Base-by-base conservation (phyloP, 2,329 filamentous ascomycete species). In the Nannizzia gypsea region DNA sequence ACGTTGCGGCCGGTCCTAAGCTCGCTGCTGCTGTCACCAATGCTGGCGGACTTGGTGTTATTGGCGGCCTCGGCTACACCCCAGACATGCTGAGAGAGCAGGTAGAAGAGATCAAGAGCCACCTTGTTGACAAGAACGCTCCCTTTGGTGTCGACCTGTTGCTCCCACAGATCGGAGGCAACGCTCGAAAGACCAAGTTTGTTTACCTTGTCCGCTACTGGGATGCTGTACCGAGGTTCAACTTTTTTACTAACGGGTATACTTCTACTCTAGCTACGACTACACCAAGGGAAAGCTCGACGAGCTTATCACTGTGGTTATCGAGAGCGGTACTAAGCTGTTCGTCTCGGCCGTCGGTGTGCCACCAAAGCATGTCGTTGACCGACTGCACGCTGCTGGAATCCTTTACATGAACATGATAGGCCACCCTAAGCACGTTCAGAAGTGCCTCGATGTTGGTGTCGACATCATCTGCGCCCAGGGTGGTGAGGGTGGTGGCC, bases 361-460 rank as follows among this genome's bases (percentile, higher is more conserved):
- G 26, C 91, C 93, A 48, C 90, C 93, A 66, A 89, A 89, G 77
- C 79, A 82, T 67, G 86, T 96, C 61, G 90, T 99, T 69, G 90
- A 97, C 66, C 87, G 83, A 72, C 85, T 99, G 54, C 93, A 99
- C 83, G 83, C 84, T 71, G 79, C 84, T 70, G 91, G 91, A 66
- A 83, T 99, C 67, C 82, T 95, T 66, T 96, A 95, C 82, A 97
- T 97, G 93, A 99, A 99, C 86, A 99, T 99, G 93, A 91, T 99
- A 73, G 93, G 93, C 66, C 93, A 99, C 82, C 92, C 93, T 71
- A 99, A 99, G 85, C 93, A 99, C 79, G 92, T 96, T 64, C 83
- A 90, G 77, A 99, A 97, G 82, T 95, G 90, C 76, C 82, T 99
- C 64, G 90, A 92, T 57, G 83, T 91, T 61, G 93, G 91, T 66